Percentiles rank a stretch among this genome's conserved stretches.
These are phyloP conservation scores for Boletellus emodensis DNA, from an alignment of 768 basidiomycete genomes.

Conservation along the genomic window DNA sequence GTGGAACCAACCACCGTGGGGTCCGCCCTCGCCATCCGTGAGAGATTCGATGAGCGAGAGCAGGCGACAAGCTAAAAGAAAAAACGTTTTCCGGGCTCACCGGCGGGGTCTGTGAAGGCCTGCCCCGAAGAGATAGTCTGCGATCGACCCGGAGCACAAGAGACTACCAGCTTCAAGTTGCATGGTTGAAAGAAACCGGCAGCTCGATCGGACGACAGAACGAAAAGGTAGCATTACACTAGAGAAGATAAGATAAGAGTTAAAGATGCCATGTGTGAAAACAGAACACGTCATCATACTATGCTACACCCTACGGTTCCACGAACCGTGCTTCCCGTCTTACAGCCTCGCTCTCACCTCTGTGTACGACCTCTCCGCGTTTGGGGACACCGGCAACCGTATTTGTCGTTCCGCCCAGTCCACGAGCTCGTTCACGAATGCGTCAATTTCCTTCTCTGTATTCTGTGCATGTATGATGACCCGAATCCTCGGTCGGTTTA, in stretches of 20 bases:
- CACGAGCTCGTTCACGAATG: slow-evolving; percentile 5
- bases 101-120: too few species aligned
- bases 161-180: too few species aligned
- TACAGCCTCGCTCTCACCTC: slow-evolving; percentile 16
- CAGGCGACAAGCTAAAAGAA: too few species aligned
- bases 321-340: not conserved
- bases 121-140: too few species aligned
- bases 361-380: not conserved
- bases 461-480: slow-evolving; percentile 16
- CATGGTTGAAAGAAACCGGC: too few species aligned
- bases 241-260: not conserved
- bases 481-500: slow-evolving; percentile 15
- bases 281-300: not conserved
- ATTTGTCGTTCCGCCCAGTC: slow-evolving; percentile 9
- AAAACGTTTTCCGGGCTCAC: too few species aligned
- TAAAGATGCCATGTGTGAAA: not conserved
- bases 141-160: too few species aligned
- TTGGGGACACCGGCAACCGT: not conserved
- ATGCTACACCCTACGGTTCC: not conserved
- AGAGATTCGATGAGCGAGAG: too few species aligned
- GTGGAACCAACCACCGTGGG: too few species aligned
- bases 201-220: too few species aligned
- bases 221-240: too few species aligned
- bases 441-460: slow-evolving; percentile 17
- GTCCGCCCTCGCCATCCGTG: too few species aligned